Base-by-base conservation (phyloP, 2,329 filamentous ascomycete genomes). In the Neonectria hederae region DNA sequence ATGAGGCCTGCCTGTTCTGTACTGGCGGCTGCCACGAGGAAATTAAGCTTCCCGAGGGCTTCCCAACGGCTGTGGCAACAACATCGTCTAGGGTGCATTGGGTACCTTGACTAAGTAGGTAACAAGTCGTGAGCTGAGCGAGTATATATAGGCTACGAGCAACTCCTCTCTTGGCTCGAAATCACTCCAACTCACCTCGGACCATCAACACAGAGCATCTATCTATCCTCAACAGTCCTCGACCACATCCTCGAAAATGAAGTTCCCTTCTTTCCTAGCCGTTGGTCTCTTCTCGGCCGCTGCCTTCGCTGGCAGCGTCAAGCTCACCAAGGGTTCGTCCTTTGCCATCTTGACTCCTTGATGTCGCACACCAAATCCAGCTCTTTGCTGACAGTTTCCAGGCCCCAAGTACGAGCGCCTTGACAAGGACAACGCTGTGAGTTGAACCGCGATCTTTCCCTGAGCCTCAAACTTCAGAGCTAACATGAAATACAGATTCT, bases 351-450 rank as follows among this genome's bases (percentile, higher is more conserved):
- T 24, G 6, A 38, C 45, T 21, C 21, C 26, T 24, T 49, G 32
- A 49, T 2, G 22, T 30, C 52, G 43, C 19, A 6, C 14, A 24
- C 30, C 43, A 19, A n/a, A 4, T 14, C 6, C n/a, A 24, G 21
- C 6, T 17, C 32, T 21, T 59, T 54, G 17, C 28, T 63, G 28
- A 63, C 55, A 40, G 9, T 4, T 22, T 22, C 14, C 28, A 66
- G 64, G 53, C 30, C 72, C 51, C 64, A 71, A 59, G 40, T 74
- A 69, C 35, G 72, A 74, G 63, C 65, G 72, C 13, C 72, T 74
- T 7, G 70, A 74, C 66, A 73, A 74, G 66, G 46, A 70, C 42
- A 65, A 74, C 64, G 72, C 72, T 43, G 72, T 73, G 22, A 66
- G 72, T 64, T 19, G 1, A 26, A 0, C 9, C 3, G 4, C 11